Percentiles rank a stretch among this genome's conserved stretches.
Evolutionary conservation across 176 grass and related monocot species (phyloP).

Genomic region (Aegilops speltoides): DNA sequence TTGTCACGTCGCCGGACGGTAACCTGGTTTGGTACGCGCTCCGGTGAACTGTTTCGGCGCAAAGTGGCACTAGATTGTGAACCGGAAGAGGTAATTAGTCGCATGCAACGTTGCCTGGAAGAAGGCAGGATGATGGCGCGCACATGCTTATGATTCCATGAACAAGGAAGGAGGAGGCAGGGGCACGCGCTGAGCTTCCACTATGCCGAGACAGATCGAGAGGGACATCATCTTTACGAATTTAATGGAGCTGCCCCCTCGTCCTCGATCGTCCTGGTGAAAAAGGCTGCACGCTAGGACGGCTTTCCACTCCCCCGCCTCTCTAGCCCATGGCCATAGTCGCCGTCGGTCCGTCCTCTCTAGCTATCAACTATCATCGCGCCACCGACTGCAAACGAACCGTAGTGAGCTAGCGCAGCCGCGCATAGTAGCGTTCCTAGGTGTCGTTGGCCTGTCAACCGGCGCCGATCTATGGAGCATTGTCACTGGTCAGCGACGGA

Average conservation of each 20-base stretch:
- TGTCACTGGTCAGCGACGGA: not conserved
- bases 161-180: not conserved
- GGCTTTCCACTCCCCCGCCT: not conserved
- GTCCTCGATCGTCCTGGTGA: not conserved
- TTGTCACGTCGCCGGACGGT: not conserved
- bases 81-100: not conserved
- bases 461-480: not conserved
- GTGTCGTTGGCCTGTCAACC: constrained; percentile 10
- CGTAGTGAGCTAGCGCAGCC: constrained; percentile 7
- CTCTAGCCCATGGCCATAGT: not conserved
- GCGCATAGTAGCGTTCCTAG: not conserved
- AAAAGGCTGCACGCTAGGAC: constrained; percentile 12
- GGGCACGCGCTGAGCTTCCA: constrained; percentile 30
- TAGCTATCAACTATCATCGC: constrained; percentile 34
- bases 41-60: too few species aligned
- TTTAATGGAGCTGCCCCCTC: constrained; percentile 29
- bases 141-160: not conserved
- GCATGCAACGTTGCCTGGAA: not conserved
- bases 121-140: not conserved
- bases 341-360: not conserved
- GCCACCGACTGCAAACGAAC: constrained; percentile 1
- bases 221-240: constrained; percentile 40
- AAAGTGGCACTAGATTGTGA: not conserved
- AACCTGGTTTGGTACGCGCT: not conserved
- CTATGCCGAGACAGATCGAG: constrained; percentile 34